Evolutionary conservation across 352 stramenopile species (phyloP).

Genomic region (Aphanomyces cochlioides): DNA sequence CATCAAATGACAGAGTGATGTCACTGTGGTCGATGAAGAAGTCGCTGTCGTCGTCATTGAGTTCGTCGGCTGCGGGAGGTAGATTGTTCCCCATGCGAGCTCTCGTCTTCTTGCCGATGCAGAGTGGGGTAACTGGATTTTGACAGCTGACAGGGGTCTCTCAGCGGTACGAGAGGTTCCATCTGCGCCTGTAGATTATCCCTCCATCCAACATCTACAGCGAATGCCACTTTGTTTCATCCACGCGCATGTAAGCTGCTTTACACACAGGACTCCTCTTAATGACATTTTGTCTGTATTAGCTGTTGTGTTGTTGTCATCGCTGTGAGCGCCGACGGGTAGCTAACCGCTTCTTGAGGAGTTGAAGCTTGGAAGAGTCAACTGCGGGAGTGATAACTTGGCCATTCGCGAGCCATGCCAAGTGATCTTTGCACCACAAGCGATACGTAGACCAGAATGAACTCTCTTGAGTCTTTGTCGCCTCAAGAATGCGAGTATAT

Average conservation of each 20-base stretch:
- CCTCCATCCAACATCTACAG: too few species aligned
- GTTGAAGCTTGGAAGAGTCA: slow-evolving; percentile 1
- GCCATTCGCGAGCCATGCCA: slow-evolving; percentile 14
- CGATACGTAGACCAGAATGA: not conserved
- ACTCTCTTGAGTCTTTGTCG: too few species aligned
- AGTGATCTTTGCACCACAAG: slow-evolving; percentile 21
- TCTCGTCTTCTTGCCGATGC: too few species aligned
- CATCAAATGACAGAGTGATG: slow-evolving; percentile 4
- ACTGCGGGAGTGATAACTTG: not conserved
- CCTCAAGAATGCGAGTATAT: slow-evolving; percentile 2
- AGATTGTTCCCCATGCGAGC: slow-evolving; percentile 6
- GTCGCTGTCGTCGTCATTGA: not conserved
- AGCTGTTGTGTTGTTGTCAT: not conserved
- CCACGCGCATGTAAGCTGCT: not conserved
- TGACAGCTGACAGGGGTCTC: too few species aligned
- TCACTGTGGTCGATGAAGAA: slow-evolving; percentile 4
- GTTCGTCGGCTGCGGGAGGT: not conserved
- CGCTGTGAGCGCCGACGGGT: not conserved
- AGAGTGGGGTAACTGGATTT: too few species aligned
- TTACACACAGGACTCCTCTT: not conserved
- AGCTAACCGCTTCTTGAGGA: not conserved
- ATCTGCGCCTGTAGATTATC: too few species aligned
- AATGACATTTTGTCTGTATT: not conserved
- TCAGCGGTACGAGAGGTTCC: not conserved
- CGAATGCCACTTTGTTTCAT: too few species aligned